Conservation (phyloP, 371 early-diverging fungal genomes). For the Mortierella sp. region DNA sequence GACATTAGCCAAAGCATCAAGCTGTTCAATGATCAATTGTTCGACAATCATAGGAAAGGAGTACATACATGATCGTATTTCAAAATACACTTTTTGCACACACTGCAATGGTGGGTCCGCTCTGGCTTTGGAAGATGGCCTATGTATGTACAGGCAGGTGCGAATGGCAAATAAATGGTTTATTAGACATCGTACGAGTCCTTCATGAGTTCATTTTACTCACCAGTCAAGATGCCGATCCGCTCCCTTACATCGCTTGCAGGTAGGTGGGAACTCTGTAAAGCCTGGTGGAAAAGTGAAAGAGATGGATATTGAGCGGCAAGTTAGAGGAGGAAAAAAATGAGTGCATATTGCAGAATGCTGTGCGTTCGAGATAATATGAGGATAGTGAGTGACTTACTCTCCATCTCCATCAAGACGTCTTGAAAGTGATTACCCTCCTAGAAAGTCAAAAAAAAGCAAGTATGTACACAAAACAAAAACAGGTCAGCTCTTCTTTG, state of each 20-base stretch:
- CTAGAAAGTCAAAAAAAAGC: constrained; percentile 13
- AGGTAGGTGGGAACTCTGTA: constrained; percentile 46
- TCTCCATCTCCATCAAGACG: constrained; percentile 49
- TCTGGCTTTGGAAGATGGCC: constrained; percentile 86
- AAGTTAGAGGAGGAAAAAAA: neutral
- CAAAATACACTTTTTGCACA: constrained; percentile 87
- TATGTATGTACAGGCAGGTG: constrained; percentile 16
- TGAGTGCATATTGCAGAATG: neutral
- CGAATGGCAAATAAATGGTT: no score
- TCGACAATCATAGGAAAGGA: neutral
- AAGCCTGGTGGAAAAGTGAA: constrained; percentile 22
- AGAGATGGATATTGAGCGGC: neutral
- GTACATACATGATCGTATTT: constrained; percentile 77
- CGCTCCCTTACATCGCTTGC: constrained; percentile 46
- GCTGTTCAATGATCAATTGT: neutral
- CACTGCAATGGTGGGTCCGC: constrained; percentile 93
- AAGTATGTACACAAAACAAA: neutral
- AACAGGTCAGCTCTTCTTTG: constrained; percentile 50
- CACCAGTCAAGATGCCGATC: neutral
- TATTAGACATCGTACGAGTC: neutral
- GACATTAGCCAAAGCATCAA: neutral
- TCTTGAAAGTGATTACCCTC: constrained; percentile 41
- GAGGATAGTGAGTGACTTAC: constrained; percentile 19
- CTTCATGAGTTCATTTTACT: neutral
- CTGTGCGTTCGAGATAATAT: neutral